Conservation (phyloP, 768 basidiomycete species). For the Lactarius hatsudake region DNA sequence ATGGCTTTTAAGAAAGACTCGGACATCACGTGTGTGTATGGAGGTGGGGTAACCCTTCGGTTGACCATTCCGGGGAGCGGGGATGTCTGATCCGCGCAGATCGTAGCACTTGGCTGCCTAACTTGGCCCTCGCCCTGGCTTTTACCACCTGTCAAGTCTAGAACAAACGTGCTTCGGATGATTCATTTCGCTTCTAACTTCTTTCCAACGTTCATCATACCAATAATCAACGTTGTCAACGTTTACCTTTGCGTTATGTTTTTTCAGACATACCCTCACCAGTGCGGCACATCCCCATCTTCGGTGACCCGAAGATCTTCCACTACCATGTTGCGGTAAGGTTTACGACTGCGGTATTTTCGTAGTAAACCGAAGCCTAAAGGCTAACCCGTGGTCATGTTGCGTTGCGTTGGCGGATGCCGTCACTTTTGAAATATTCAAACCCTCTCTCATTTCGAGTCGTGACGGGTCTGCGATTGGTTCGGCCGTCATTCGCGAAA, state of each 20-base stretch:
- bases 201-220: background rate
- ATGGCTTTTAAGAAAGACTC: slow-evolving; percentile 12
- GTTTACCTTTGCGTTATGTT: background rate
- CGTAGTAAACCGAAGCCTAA: background rate
- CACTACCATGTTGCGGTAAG: background rate
- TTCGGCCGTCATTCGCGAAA: background rate
- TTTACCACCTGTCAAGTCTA: background rate
- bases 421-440: background rate
- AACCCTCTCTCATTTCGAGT: background rate
- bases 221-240: background rate
- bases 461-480: background rate
- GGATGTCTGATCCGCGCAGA: background rate
- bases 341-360: background rate
- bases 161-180: slow-evolving; percentile 21
- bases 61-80: background rate
- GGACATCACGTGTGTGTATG: slow-evolving; percentile 14
- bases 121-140: background rate
- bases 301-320: background rate
- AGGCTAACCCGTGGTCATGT: slow-evolving; percentile 11
- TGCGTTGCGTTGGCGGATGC: background rate
- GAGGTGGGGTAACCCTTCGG: background rate
- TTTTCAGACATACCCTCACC: background rate
- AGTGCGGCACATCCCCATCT: background rate
- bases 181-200: background rate
- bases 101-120: background rate